A percentile compares a stretch with the other conserved stretches of the same genome.
phyloP scores from a whole-genome alignment of 768 basidiomycete genomes.

The Tulasnella sp. region DNA sequence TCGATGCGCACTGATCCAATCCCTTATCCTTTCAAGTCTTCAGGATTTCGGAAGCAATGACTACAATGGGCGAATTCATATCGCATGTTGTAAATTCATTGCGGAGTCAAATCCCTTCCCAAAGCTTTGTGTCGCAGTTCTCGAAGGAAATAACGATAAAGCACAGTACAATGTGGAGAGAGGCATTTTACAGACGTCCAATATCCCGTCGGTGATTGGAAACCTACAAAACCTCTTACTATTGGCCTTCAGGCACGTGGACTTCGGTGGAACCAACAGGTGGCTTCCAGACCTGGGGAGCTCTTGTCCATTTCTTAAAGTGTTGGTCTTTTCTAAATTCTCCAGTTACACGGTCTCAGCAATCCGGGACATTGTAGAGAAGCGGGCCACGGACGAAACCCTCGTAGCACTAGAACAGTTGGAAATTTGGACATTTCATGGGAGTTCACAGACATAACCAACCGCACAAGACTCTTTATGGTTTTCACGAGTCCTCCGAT shows the following conservation, averaged over 20 bases:
- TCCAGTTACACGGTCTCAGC: background rate
- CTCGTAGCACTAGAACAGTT: background rate
- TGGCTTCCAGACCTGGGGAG: background rate
- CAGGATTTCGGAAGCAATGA: background rate
- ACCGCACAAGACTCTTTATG: background rate
- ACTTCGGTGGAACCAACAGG: background rate
- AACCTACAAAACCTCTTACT: background rate
- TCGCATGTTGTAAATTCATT: background rate
- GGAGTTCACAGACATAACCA: too few relatives aligned
- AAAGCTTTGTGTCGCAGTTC: background rate
- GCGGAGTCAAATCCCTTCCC: background rate
- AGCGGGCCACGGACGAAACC: background rate
- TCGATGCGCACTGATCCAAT: background rate
- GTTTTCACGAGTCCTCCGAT: background rate
- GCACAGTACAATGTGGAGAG: too few relatives aligned
- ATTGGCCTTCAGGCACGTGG: background rate
- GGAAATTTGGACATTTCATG: too few relatives aligned
- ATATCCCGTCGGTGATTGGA: background rate
- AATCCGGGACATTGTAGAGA: background rate
- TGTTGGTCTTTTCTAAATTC: background rate
- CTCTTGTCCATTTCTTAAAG: background rate
- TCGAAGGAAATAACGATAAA: background rate
- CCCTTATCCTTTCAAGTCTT: background rate
- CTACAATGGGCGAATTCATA: background rate
- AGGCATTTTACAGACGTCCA: background rate